Conservation (phyloP, 1,139 yeast species). For the Arxiozyma slooffiae region DNA sequence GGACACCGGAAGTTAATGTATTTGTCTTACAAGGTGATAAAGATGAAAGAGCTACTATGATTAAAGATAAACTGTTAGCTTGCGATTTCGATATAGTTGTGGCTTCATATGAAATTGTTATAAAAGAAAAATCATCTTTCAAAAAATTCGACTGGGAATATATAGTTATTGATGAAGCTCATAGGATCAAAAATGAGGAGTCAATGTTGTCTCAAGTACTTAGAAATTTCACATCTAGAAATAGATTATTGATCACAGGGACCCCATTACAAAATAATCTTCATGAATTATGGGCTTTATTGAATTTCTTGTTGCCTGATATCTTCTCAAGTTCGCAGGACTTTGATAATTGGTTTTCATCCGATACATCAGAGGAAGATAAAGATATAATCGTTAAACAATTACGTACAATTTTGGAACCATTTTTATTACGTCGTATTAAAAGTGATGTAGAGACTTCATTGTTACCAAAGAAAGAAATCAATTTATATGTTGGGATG, state of each 20-base stretch:
- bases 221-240: slow-evolving; percentile 73
- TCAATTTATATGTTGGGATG: slow-evolving; percentile 88
- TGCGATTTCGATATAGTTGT: slow-evolving; percentile 83
- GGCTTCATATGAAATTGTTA: slow-evolving; percentile 88
- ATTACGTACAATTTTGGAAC: slow-evolving; percentile 73
- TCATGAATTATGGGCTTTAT: slow-evolving; percentile 91
- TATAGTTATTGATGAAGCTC: slow-evolving; percentile 92
- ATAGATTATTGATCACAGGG: slow-evolving; percentile 83
- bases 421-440: slow-evolving; percentile 80
- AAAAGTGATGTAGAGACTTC: slow-evolving; percentile 91
- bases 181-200: slow-evolving; percentile 89
- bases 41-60: slow-evolving; percentile 56
- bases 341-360: slow-evolving; percentile 82
- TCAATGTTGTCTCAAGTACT: slow-evolving; percentile 83
- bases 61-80: slow-evolving; percentile 49
- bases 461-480: slow-evolving; percentile 78
- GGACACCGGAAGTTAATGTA: slow-evolving; percentile 95
- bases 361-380: slow-evolving; percentile 36
- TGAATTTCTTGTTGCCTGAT: slow-evolving; percentile 86
- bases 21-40: slow-evolving; percentile 81
- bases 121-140: slow-evolving; percentile 71
- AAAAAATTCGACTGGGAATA: slow-evolving; percentile 89
- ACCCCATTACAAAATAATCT: slow-evolving; percentile 91
- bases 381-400: slow-evolving; percentile 78
- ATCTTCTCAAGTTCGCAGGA: slow-evolving; percentile 85